Evolutionary conservation across 164 flowering plant species (phyloP), one percentile per base, ranked within the genome.

Genomic region (Aristolochia californica): DNA sequence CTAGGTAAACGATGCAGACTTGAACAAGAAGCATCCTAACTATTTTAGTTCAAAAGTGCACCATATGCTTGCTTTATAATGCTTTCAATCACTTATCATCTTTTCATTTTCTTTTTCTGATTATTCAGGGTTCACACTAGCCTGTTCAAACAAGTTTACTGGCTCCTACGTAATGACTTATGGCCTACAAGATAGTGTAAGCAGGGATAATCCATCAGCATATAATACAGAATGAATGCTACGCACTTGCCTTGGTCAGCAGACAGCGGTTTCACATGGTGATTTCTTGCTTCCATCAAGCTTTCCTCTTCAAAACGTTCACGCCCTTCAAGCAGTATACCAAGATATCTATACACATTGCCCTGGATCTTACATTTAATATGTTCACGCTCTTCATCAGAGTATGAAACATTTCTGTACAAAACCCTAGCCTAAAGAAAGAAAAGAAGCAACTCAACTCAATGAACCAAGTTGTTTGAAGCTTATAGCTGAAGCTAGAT

Each of bases 321-420:
- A 68, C 99, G 97, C 2, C 96, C 99, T 70, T 94, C 99, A 53
- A 94, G 88, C n/a, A 94, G 84, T 62, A 88, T 73, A 45, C 89
- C 93, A 60, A 94, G 83, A 76, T 94, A 94, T 13, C 73, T 65
- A 66, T 85, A 94, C 57, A 88, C 80, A 69, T 90, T 91, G 66
- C 81, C 81, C 67, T 94, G 99, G 65, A 94, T 88, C 66, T 55
- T 78, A 61, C 75, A 58, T 74, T 88, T 94, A 45, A 94, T 87
- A 65, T 62, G 72, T 71, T 85, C 83, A 43, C 83, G 82, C 65
- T 90, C 99, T 40, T 84, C 96, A 48, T 73, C 83, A 0, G 85
- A 75, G 72, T 87, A 90, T 34, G 97, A 89, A 18, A 67, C 59
- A 16, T 65, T 66, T 65, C 85, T 82, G 62, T 88, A 94, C 60